Percentiles rank a stretch among this genome's conserved stretches.
Evolutionary conservation across 306 rosid genomes (phyloP).

Genomic region (Cucurbita maxima): DNA sequence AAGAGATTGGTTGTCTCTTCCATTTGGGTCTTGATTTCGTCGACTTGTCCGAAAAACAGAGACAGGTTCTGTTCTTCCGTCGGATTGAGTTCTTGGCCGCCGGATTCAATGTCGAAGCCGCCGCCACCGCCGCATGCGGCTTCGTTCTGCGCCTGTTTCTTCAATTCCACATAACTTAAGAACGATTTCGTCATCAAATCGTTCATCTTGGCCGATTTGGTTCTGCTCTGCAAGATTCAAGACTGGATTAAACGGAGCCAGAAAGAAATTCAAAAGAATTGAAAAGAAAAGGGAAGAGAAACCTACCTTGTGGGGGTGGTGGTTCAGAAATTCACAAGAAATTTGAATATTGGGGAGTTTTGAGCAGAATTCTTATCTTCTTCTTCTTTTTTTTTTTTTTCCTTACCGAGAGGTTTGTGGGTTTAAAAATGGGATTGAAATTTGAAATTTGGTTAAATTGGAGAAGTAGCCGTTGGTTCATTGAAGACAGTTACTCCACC

Average conservation of each 20-base stretch:
- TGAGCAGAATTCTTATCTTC: neutral
- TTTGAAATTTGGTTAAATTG: neutral
- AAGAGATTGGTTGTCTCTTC: slow-evolving; percentile 95
- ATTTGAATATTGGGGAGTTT: neutral
- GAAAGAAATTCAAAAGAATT: neutral
- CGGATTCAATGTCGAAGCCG: slow-evolving; percentile 40
- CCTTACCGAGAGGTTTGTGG: neutral
- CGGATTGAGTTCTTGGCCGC: slow-evolving; percentile 41
- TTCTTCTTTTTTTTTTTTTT: no score
- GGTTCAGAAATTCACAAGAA: neutral
- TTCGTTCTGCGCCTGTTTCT: slow-evolving; percentile 59
- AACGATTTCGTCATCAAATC: slow-evolving; percentile 88
- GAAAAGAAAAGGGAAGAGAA: neutral
- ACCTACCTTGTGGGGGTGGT: neutral
- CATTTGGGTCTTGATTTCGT: slow-evolving; percentile 51
- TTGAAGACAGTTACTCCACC: neutral
- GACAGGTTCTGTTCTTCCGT: slow-evolving; percentile 59
- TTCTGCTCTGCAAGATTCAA: neutral
- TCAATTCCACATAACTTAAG: slow-evolving; percentile 79
- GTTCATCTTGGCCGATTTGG: slow-evolving; percentile 45
- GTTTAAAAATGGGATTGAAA: neutral
- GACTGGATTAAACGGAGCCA: neutral
- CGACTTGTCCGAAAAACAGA: slow-evolving; percentile 57
- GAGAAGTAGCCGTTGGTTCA: neutral
- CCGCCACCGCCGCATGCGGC: slow-evolving; percentile 20